Evolutionary conservation across 1,139 yeast species (phyloP).

Genomic region (Pichia inconspicua): DNA sequence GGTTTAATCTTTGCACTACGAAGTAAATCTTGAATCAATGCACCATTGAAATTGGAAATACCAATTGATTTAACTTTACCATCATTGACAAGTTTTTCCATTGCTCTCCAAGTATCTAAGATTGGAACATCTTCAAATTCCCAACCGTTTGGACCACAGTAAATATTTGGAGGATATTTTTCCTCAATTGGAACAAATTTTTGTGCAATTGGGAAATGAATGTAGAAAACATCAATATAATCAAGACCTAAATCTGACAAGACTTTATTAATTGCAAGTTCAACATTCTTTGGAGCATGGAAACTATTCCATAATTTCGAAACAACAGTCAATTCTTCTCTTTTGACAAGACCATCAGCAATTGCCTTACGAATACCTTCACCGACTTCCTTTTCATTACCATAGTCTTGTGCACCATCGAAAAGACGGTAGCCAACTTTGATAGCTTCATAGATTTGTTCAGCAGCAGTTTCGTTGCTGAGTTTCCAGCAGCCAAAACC

Average conservation of each 20-base stretch:
- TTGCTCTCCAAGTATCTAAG: slow-evolving; percentile 71
- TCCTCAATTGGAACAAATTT: slow-evolving; percentile 65
- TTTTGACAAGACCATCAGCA: slow-evolving; percentile 55
- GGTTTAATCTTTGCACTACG: slow-evolving; percentile 70
- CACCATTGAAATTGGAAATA: slow-evolving; percentile 76
- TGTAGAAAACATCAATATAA: slow-evolving; percentile 65
- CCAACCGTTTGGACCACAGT: slow-evolving; percentile 52
- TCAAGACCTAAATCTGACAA: slow-evolving; percentile 59
- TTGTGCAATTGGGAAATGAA: slow-evolving; percentile 76
- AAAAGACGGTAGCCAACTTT: slow-evolving; percentile 59
- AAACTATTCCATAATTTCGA: slow-evolving; percentile 77
- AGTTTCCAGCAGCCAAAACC: slow-evolving; percentile 35
- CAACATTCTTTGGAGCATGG: slow-evolving; percentile 61
- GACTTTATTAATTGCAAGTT: slow-evolving; percentile 52
- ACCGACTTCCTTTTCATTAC: slow-evolving; percentile 70
- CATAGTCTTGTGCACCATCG: slow-evolving; percentile 75
- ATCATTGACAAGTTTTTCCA: slow-evolving; percentile 53
- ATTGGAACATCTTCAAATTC: slow-evolving; percentile 64
- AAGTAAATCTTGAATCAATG: slow-evolving; percentile 63
- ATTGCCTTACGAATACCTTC: slow-evolving; percentile 58
- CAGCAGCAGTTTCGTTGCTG: slow-evolving; percentile 45
- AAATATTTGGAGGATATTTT: slow-evolving; percentile 69
- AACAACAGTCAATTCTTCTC: slow-evolving; percentile 68
- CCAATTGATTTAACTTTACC: slow-evolving; percentile 77
- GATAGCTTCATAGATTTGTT: slow-evolving; percentile 27